These are phyloP conservation scores for Neofusicoccum sp. DNA, from an alignment of 2,329 filamentous ascomycete genomes.

Conservation along the genomic window DNA sequence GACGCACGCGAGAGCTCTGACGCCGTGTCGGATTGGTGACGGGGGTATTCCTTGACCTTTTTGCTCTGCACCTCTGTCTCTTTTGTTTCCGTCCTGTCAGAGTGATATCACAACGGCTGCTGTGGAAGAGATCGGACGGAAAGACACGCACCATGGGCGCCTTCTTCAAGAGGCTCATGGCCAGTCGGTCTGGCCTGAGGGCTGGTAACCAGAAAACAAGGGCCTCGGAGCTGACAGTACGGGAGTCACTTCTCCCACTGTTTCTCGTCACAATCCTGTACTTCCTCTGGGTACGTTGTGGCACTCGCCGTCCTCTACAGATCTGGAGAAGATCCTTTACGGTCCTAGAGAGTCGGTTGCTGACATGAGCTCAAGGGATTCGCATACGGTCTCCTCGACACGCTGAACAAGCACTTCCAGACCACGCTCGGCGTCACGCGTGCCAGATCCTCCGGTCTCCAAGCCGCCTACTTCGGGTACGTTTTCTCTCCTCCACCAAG, in stretches of 20 bases:
- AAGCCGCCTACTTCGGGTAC: conserved; percentile 49
- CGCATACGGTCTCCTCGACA: conserved; percentile 58
- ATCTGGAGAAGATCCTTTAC: background rate
- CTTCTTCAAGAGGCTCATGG: conserved; percentile 12
- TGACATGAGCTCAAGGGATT: conserved; percentile 42
- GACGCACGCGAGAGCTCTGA: too few relatives aligned
- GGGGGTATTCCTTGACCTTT: background rate
- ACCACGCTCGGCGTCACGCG: conserved; percentile 43
- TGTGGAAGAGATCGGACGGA: background rate
- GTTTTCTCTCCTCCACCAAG: background rate
- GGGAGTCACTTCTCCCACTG: conserved; percentile 66
- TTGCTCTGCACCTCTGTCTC: background rate
- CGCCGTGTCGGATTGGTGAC: too few relatives aligned
- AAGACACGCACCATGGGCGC: background rate
- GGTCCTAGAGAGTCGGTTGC: background rate
- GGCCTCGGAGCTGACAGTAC: conserved; percentile 62
- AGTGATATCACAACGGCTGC: background rate
- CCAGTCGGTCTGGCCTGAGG: conserved; percentile 7
- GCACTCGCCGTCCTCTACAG: background rate
- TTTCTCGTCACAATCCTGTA: conserved; percentile 64
- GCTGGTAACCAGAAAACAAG: conserved; percentile 45
- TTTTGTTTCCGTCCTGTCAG: background rate
- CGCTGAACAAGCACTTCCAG: conserved; percentile 51
- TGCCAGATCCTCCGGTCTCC: conserved; percentile 45
- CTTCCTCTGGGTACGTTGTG: conserved; percentile 60